phyloP scores from a whole-genome alignment of 306 rosid species.

The Carpinus fangiana region DNA sequence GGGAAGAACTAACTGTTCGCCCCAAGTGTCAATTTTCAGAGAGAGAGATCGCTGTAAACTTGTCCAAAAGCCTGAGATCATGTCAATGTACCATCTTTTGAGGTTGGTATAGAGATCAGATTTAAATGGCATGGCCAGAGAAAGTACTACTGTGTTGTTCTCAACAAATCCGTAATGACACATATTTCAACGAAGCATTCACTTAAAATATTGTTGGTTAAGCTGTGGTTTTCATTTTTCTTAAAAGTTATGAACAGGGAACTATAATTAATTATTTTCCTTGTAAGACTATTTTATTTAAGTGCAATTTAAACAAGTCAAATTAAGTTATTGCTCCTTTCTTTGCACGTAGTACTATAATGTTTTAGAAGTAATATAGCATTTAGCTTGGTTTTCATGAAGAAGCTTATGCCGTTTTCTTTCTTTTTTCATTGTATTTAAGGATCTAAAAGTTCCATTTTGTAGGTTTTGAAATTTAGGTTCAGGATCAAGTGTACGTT shows the following conservation, averaged over 20 bases:
- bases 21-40: not conserved
- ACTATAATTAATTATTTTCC: too few species aligned
- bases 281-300: not conserved
- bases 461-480: not conserved
- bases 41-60: not conserved
- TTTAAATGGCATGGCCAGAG: slow-evolving; percentile 6
- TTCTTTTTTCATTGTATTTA: not conserved
- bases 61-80: slow-evolving; percentile 3
- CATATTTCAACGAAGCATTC: slow-evolving; percentile 26
- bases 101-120: not conserved
- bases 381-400: not conserved
- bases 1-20: not conserved
- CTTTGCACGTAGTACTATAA: too few species aligned
- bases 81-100: not conserved
- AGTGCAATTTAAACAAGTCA: not conserved
- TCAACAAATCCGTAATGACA: not conserved
- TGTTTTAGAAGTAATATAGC: not conserved
- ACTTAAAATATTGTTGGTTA: not conserved
- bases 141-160: not conserved
- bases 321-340: not conserved
- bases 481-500: not conserved
- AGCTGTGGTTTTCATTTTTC: not conserved
- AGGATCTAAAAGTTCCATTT: not conserved
- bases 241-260: too few species aligned
- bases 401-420: not conserved